A percentile compares a stretch with the other conserved stretches of the same genome.
Evolutionary conservation across 176 grass and related monocot species (phyloP).

Genomic region (Cenchrus purpureus): DNA sequence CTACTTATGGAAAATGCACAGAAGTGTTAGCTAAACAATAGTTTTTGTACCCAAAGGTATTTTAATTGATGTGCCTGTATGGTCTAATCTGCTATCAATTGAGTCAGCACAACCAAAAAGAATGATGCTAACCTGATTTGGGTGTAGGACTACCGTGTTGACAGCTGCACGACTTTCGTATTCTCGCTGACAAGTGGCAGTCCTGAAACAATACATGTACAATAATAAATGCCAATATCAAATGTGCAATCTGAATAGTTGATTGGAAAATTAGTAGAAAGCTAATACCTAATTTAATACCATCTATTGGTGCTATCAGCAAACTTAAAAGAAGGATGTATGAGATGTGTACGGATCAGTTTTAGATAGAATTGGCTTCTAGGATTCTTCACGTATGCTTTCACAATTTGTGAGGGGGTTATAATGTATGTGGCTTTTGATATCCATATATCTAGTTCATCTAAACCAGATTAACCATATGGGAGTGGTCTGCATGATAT

Average conservation of each 20-base stretch:
- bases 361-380: background rate
- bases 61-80: slow-evolving; percentile 2
- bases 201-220: slow-evolving; percentile 52
- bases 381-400: background rate
- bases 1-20: slow-evolving; percentile 1
- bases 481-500: background rate
- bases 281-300: background rate
- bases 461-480: background rate
- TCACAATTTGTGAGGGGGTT: background rate
- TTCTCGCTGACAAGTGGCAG: slow-evolving; percentile 89
- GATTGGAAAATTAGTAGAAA: slow-evolving; percentile 8
- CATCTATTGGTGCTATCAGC: background rate
- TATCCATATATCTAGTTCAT: background rate
- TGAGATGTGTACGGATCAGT: background rate
- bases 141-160: slow-evolving; percentile 95
- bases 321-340: background rate
- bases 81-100: background rate
- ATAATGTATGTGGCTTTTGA: background rate
- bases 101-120: background rate
- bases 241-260: background rate
- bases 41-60: slow-evolving; percentile 8
- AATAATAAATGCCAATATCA: slow-evolving; percentile 7
- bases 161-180: slow-evolving; percentile 97
- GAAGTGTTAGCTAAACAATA: slow-evolving; percentile 1
- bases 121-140: slow-evolving; percentile 84